Conservation (phyloP, 805 yeast genomes). For the Jamesozyma piceae region DNA sequence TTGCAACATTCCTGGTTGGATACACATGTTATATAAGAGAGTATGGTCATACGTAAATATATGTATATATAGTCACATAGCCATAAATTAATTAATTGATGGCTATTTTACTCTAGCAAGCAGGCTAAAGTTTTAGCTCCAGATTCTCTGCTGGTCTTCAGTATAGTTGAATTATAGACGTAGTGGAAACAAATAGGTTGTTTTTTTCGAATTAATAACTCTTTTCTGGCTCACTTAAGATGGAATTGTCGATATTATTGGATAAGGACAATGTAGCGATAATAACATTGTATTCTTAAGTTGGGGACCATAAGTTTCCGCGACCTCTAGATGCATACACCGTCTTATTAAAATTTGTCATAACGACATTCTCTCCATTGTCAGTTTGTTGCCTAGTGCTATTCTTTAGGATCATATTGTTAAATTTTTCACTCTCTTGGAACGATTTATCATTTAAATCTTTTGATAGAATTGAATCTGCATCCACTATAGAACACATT, state of each 20-base stretch:
- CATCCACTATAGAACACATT: constrained; percentile 31
- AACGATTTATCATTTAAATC: constrained; percentile 20
- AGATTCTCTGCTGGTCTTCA: too few species aligned
- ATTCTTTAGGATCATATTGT: constrained; percentile 14
- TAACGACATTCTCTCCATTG: constrained; percentile 30
- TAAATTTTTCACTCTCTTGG: constrained; percentile 18
- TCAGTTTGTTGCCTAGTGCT: constrained; percentile 14
- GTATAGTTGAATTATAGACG: too few species aligned
- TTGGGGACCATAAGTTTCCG: constrained; percentile 54
- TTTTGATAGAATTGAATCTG: constrained; percentile 21
- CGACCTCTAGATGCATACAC: constrained; percentile 53
- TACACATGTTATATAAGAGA: constrained; percentile 13
- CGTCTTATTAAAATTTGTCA: constrained; percentile 38
- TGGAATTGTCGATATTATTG: too few species aligned
- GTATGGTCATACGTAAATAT: background rate
- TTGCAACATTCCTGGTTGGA: constrained; percentile 41
- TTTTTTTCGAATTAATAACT: too few species aligned
- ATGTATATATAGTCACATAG: background rate
- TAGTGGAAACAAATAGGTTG: too few species aligned
- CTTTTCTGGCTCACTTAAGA: too few species aligned
- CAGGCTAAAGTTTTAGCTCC: too few species aligned
- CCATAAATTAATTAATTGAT: too few species aligned
- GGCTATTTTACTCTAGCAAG: too few species aligned
- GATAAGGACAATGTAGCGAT: too few species aligned
- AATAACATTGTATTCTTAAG: too few species aligned